Percentiles rank a stretch among this genome's conserved stretches.
Evolutionary conservation across 1,284 basidiomycete species (phyloP).

Genomic region (Grifola frondosa): DNA sequence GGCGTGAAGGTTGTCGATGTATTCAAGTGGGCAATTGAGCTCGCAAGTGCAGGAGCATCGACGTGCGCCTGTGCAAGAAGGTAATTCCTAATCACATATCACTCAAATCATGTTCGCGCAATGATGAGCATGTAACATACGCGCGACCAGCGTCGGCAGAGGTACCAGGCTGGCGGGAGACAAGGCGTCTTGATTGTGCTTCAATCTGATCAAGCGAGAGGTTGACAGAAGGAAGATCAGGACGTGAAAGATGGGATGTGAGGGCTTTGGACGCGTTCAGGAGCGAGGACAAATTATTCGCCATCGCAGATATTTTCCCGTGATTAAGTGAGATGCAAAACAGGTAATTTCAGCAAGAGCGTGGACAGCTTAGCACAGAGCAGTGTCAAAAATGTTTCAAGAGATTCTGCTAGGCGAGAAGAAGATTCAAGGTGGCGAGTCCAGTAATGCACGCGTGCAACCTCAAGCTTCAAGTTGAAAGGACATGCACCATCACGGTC

Average conservation of each 20-base stretch:
- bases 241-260: slow-evolving; percentile 70
- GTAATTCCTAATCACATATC: slow-evolving; percentile 56
- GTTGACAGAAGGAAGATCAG: slow-evolving; percentile 82
- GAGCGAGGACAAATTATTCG: slow-evolving; percentile 66
- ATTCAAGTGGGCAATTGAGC: slow-evolving; percentile 80
- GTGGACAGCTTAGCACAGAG: too few species aligned
- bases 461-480: too few species aligned
- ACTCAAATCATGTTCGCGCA: neutral
- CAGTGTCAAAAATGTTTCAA: too few species aligned
- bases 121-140: slow-evolving; percentile 44
- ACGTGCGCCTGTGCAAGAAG: slow-evolving; percentile 89
- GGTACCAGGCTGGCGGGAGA: slow-evolving; percentile 64
- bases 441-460: too few species aligned
- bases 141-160: slow-evolving; percentile 70
- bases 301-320: too few species aligned
- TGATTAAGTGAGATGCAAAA: too few species aligned
- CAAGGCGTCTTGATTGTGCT: slow-evolving; percentile 79
- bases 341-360: too few species aligned
- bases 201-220: slow-evolving; percentile 92
- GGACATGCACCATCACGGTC: too few species aligned
- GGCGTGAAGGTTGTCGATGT: slow-evolving; percentile 86
- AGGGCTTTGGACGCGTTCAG: slow-evolving; percentile 70
- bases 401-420: too few species aligned
- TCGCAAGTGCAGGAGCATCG: slow-evolving; percentile 78
- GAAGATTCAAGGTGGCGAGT: too few species aligned